These are phyloP conservation scores for Tricholoma saponaceum DNA, from an alignment of 768 basidiomycete species.

Conservation along the genomic window DNA sequence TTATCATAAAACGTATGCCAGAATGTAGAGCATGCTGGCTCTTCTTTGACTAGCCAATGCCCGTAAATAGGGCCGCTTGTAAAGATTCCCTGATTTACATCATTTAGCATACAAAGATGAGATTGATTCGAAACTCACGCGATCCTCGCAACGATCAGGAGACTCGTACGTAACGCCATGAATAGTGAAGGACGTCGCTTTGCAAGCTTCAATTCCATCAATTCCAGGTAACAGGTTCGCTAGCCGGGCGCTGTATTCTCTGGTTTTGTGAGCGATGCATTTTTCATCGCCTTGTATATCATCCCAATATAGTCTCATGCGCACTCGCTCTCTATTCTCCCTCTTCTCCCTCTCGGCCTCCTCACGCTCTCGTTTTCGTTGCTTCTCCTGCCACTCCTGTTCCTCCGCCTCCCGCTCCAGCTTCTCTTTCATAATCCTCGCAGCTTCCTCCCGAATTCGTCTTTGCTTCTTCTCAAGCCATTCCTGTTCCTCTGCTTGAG, in stretches of 20 bases:
- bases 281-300: conserved; percentile 6
- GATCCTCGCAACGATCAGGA: conserved; percentile 13
- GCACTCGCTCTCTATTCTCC: no score
- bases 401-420: no score
- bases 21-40: background rate
- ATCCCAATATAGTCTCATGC: no score
- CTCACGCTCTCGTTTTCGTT: no score
- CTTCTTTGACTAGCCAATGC: background rate
- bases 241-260: conserved; percentile 10
- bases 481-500: no score
- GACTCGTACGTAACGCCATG: conserved; percentile 10
- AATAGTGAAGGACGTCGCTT: conserved; percentile 10
- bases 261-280: conserved; percentile 7
- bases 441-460: no score
- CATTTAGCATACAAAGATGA: background rate
- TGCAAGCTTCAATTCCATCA: conserved; percentile 16
- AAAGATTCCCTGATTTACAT: background rate
- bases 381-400: no score
- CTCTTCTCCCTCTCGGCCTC: no score
- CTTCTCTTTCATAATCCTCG: no score
- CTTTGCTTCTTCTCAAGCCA: no score
- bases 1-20: background rate
- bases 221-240: conserved; percentile 11
- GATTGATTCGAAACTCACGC: background rate
- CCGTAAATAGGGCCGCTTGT: background rate